Evolutionary conservation across 805 yeast genomes (phyloP), one percentile per base, ranked within the genome.

Genomic region (Candida stauntonica): DNA sequence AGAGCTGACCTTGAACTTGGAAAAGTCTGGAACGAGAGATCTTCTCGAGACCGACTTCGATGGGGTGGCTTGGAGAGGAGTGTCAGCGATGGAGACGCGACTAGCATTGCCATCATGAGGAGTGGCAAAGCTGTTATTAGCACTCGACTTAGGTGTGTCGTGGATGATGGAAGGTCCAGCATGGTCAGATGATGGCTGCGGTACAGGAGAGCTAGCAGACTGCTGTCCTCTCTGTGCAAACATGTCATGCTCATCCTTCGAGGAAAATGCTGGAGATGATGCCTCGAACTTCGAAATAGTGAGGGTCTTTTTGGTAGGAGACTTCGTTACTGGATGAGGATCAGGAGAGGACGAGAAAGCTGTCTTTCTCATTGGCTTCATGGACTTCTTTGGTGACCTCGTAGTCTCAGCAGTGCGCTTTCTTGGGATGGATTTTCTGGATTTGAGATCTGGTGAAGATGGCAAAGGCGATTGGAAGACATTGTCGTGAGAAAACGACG

Each of bases 401-500:
- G 38, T 7, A 2, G 38, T 29, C 18, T 50, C 55, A 13, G 46
- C 38, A 15, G 37, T 6, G 39, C 60, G 54, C 29, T 55, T 55
- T 24, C 44, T 45, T 26, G 60, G 60, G n/a, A 54, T 50, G 2
- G 31, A 13, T 26, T 49, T 51, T 14, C 39, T 43, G 3, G 41
- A 5, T 11, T 38, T 44, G 19, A 38, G 19, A 8, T 48, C 50
- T 8, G 55, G 51, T 1, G 58, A 51, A 7, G 50, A 30, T 13
- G 57, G 47, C 1, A 49, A 14, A 12, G 55, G 43, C 3, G 56
- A 42, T 42, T 66, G 71, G 46, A 64, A 66, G 4, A 63, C 58
- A 42, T 65, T 64, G 8, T 62, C 66, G 18, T 50, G 48, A 1
- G 63, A 51, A 43, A 66, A 62, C 8, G 60, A 53, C 1, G 51